Base-by-base conservation (phyloP, 2,329 filamentous ascomycete genomes). In the Fusarium camptoceras region DNA sequence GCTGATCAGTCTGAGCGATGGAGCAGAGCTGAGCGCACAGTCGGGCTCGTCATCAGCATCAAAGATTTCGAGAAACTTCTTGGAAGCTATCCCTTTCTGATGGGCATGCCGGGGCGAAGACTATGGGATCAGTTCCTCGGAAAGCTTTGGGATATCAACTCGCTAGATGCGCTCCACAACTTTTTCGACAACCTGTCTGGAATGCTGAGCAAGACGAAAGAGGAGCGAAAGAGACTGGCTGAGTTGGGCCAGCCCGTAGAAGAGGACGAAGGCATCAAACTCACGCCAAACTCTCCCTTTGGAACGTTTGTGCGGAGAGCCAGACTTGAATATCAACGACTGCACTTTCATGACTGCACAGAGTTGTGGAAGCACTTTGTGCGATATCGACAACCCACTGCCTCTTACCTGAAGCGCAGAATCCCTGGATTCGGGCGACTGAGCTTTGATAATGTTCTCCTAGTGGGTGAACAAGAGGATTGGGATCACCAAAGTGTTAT, bases 111-210 rank as follows among this genome's bases (percentile, higher is more conserved):
- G 0, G 94, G 94, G 5, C 87, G 92, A 49, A 91, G 88, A n/a
- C 81, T 98, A n/a, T 96, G 94, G 89, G 94, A 98, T 76, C 83
- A 92, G 4, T 93, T 98, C 59, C 85, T 98, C 15, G 87, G 88
- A 58, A 91, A 90, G 68, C 83, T 98, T 25, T 98, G 96, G 95
- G 85, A 86, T 18, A 88, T 98, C 70, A 89, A 94, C 76, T 95
- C 92, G 22, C 86, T 97, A 14, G 89, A 98, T 80, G 88, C 90
- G 0, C 81, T 98, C n/a, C 89, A 94, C 75, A 83, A 84, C 3
- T 95, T 97, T 78, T 93, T 97, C 76, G 85, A 87, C 30, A 82
- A 82, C 24, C 84, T 92, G 18, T 80, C 83, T 7, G 79, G 80
- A 25, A 80, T 93, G 31, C 79, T 96, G 50, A 84, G 84, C 58